Evolutionary conservation across 257 asterid species (phyloP).

Genomic region (Rehmannia glutinosa): DNA sequence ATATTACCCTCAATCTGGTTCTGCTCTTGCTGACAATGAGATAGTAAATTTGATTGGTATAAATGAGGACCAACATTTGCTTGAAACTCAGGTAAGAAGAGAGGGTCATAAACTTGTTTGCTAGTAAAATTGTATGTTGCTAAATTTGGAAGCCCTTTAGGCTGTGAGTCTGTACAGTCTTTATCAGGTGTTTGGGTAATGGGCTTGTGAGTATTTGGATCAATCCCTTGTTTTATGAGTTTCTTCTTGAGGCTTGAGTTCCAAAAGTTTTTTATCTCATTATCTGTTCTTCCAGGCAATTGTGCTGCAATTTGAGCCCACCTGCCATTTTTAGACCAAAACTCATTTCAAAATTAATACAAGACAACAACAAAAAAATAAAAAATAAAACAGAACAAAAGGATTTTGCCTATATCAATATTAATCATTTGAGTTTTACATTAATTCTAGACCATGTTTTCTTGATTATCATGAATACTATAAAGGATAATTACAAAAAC

Average conservation of each 20-base stretch:
- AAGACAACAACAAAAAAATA: not conserved
- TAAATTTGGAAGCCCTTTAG: slow-evolving; percentile 27
- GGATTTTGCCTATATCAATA: too few species aligned
- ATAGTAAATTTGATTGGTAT: slow-evolving; percentile 18
- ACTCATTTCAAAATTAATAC: too few species aligned
- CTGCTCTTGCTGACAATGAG: slow-evolving; percentile 19
- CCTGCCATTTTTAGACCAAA: slow-evolving; percentile 31
- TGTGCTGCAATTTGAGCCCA: slow-evolving; percentile 93
- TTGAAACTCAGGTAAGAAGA: slow-evolving; percentile 55
- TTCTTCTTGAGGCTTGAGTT: slow-evolving; percentile 76
- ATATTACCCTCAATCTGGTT: slow-evolving; percentile 10
- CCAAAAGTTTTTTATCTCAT: slow-evolving; percentile 90
- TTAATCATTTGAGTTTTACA: too few species aligned
- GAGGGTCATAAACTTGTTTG: slow-evolving; percentile 56
- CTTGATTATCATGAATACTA: not conserved
- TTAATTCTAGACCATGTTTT: not conserved
- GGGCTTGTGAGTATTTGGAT: slow-evolving; percentile 75
- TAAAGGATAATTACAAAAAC: not conserved
- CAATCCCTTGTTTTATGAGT: slow-evolving; percentile 70
- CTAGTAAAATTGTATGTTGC: slow-evolving; percentile 7
- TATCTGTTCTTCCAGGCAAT: slow-evolving; percentile 85
- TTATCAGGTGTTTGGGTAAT: slow-evolving; percentile 21
- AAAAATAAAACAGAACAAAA: too few species aligned
- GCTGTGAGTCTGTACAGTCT: slow-evolving; percentile 18
- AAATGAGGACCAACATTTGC: slow-evolving; percentile 31